Percentiles rank a stretch among this genome's conserved stretches.
phyloP scores from a whole-genome alignment of 176 grass and related monocot genomes.

The Zea mays region Zm-B73-REFERENCE-NAM-5.0 NC_050096.1:290780001-290780500 shows the following conservation, averaged over 20 bases:
- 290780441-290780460: slow-evolving; percentile 9
- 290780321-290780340: not conserved
- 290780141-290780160: slow-evolving; percentile 10
- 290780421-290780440: slow-evolving; percentile 15
- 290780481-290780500: slow-evolving; percentile 95
- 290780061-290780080: not conserved
- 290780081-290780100: not conserved
- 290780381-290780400: slow-evolving; percentile 1
- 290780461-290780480: slow-evolving; percentile 77
- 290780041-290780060: not conserved
- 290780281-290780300: slow-evolving; percentile 94
- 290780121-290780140: not conserved
- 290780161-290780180: slow-evolving; percentile 21
- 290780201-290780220: slow-evolving; percentile 8
- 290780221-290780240: not conserved
- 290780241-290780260: slow-evolving; percentile 65
- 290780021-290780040: slow-evolving; percentile 8
- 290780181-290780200: not conserved
- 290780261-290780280: slow-evolving; percentile 93
- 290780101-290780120: not conserved
- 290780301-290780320: slow-evolving; percentile 55
- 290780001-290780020: not conserved
- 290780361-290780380: not conserved
- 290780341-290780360: not conserved
- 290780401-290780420: not conserved